A percentile compares a stretch with the other conserved stretches of the same genome.
Conservation (phyloP, 352 stramenopile species). For the Pythium folliculosum region DNA sequence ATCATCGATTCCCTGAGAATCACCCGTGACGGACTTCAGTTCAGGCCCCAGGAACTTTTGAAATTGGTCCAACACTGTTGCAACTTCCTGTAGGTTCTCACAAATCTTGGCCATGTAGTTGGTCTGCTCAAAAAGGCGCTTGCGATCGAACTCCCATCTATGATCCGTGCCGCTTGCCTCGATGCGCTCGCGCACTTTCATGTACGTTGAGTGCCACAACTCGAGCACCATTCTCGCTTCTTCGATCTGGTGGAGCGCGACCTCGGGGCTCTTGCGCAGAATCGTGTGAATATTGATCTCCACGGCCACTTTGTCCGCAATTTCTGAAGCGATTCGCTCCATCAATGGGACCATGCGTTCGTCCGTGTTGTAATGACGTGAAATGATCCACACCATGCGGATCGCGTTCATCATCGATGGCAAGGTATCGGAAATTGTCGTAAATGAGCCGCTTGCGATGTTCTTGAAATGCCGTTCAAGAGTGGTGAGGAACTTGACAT, state of each 20-base stretch:
- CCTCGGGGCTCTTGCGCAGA: constrained; percentile 75
- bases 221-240: constrained; percentile 93
- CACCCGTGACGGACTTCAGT: constrained; percentile 94
- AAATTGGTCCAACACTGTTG: constrained; percentile 93
- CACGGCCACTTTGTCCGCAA: constrained; percentile 90
- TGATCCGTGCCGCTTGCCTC: constrained; percentile 94
- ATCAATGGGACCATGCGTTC: constrained; percentile 96
- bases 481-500: constrained; percentile 96
- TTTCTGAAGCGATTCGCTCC: constrained; percentile 94
- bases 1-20: constrained; percentile 93
- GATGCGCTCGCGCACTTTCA: constrained; percentile 93
- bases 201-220: constrained; percentile 94
- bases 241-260: constrained; percentile 81
- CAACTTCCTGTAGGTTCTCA: constrained; percentile 93
- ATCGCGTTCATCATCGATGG: constrained; percentile 97
- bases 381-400: constrained; percentile 98
- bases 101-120: constrained; percentile 97
- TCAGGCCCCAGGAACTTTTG: constrained; percentile 95
- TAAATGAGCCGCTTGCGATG: constrained; percentile 89
- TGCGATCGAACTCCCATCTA: constrained; percentile 96
- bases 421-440: constrained; percentile 91
- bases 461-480: constrained; percentile 97
- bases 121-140: constrained; percentile 94
- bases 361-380: constrained; percentile 97
- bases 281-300: constrained; percentile 93